Base-by-base conservation (phyloP, 805 yeast genomes). In the Candida easanensis region DNA sequence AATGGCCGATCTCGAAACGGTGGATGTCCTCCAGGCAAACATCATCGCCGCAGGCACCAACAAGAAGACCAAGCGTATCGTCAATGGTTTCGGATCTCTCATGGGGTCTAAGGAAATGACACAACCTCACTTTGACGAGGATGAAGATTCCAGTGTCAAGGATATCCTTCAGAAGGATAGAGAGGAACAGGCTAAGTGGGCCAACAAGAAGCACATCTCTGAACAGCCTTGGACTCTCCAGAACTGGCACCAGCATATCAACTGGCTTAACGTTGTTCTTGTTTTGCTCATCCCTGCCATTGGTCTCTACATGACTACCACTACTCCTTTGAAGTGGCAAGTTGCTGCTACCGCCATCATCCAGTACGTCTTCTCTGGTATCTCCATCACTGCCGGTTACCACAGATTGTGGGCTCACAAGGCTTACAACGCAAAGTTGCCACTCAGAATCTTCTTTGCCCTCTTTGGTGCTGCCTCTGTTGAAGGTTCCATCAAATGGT, bases 401-500 rank as follows among this genome's bases (percentile, higher is more conserved):
- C 95, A 86, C 60, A 73, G 95, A 66, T 68, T 83, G 50, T 86
- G 82, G 80, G 71, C 93, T 22, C 95, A 86, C 66, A 79, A 82
- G 63, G 72, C 91, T n/a, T 85, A 80, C 58, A 74, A 74, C 44
- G 89, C 84, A 14, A 73, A 69, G 45, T 60, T 71, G 56, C 82
- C 87, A 13, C 71, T 82, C 32, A 75, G 80, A 52, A 57, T 83
- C 32, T 78, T 82, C 54, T 84, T 68, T 60, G 95, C 91, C 9
- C 63, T 83, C 21, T 85, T 85, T 57, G 95, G 95, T 50, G 88
- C 91, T 26, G 85, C 89, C 33, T 79, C 89, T 42, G 81, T 85
- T 39, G 89, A 85, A 64, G 95, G 95, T 52, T 84, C 91, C 28
- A 80, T 85, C 64, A 85, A 85, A 65, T 85, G 93, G 93, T 86